Conservation (phyloP, 257 asterid genomes). For the Primulina huaijiensis region DNA sequence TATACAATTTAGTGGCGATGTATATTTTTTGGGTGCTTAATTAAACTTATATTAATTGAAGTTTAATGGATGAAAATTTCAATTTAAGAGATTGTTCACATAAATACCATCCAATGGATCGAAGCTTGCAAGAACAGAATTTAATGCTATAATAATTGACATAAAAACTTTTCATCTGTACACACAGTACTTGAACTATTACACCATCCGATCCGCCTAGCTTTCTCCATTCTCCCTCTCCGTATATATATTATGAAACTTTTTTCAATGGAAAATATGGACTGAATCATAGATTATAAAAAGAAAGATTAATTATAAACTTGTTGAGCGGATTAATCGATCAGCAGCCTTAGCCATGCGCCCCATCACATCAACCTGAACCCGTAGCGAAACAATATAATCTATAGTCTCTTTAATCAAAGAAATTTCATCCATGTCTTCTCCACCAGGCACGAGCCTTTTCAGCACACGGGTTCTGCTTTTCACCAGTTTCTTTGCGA, state of each 20-base stretch:
- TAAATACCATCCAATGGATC: background rate
- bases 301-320: conserved; percentile 14
- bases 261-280: background rate
- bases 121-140: background rate
- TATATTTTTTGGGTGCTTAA: background rate
- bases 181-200: conserved; percentile 15
- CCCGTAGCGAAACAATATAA: conserved; percentile 57
- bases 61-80: background rate
- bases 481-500: conserved; percentile 50
- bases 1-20: too few species aligned
- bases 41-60: background rate
- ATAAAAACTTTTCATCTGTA: conserved; percentile 8
- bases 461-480: conserved; percentile 62
- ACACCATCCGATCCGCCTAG: background rate
- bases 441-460: conserved; percentile 79
- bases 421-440: conserved; percentile 50
- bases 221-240: background rate
- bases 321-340: conserved; percentile 29
- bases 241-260: background rate
- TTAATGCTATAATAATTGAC: conserved; percentile 1
- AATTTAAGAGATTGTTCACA: too few species aligned
- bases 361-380: conserved; percentile 88
- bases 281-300: background rate
- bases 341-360: conserved; percentile 49
- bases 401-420: conserved; percentile 91